phyloP scores from a whole-genome alignment of 2,329 filamentous ascomycete species.

The Colletotrichum limetticola region DNA sequence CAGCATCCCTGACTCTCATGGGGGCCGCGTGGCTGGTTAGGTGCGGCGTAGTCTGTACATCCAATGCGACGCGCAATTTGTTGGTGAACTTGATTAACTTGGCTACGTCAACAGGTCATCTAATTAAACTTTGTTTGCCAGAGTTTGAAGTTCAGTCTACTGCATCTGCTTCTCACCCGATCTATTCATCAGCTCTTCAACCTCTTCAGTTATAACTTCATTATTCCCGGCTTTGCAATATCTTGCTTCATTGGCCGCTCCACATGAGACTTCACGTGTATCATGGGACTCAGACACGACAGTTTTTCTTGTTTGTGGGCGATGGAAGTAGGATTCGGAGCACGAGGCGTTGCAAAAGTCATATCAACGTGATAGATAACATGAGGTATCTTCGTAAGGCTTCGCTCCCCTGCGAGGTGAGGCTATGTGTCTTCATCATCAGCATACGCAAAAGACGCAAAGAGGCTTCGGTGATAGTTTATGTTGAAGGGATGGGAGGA shows the following conservation, averaged over 20 bases:
- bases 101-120: neutral
- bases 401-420: no score
- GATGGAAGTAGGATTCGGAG: no score
- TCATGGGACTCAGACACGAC: no score
- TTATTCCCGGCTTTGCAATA: neutral
- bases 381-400: no score
- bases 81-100: neutral
- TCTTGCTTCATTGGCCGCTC: neutral
- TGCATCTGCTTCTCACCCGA: no score
- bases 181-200: no score
- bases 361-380: no score
- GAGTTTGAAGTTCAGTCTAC: neutral
- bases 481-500: no score
- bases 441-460: no score
- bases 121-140: neutral
- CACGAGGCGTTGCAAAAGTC: no score
- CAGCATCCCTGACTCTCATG: neutral
- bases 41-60: neutral
- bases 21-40: slow-evolving; percentile 8
- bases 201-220: neutral
- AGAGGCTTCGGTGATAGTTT: no score
- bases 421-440: no score
- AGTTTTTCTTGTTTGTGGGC: neutral
- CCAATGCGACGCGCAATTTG: neutral
- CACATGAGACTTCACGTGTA: neutral